Conservation (phyloP, 306 rosid genomes). For the Benincasa hispida region DNA sequence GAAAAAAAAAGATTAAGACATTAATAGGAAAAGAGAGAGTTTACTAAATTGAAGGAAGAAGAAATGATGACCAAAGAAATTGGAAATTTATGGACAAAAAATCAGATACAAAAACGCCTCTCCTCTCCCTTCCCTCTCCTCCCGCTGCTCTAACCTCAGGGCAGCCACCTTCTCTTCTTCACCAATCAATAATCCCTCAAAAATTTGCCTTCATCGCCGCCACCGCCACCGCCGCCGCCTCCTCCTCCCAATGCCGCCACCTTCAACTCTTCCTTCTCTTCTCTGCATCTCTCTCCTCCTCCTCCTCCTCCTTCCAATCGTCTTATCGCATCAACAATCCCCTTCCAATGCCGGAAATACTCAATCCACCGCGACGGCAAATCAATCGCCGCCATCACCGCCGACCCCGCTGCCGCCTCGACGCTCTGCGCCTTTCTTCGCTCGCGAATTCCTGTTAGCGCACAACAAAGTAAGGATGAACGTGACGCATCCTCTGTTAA, state of each 20-base stretch:
- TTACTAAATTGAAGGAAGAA: not conserved
- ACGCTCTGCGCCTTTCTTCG: not conserved
- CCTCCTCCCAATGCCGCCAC: not conserved
- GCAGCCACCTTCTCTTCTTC: not conserved
- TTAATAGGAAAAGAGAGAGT: not conserved
- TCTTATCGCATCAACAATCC: not conserved
- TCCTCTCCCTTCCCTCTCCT: not conserved
- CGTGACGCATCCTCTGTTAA: not conserved
- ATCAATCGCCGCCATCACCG: not conserved
- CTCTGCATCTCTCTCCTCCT: not conserved
- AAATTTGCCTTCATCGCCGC: not conserved
- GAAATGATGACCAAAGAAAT: not conserved
- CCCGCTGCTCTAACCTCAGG: not conserved
- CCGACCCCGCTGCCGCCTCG: not conserved
- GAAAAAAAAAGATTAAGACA: not conserved
- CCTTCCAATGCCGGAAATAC: not conserved
- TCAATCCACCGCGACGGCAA: not conserved
- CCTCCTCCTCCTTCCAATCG: not conserved
- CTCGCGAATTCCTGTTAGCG: conserved; percentile 30
- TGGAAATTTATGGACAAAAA: not conserved
- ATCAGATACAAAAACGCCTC: not conserved
- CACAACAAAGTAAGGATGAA: conserved; percentile 34
- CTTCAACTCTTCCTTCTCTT: not conserved
- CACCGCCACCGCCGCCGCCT: not conserved
- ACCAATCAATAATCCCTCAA: not conserved